These are phyloP conservation scores for Solanum infundibuliforme DNA, from an alignment of 257 asterid genomes.

Conservation along the genomic window DNA sequence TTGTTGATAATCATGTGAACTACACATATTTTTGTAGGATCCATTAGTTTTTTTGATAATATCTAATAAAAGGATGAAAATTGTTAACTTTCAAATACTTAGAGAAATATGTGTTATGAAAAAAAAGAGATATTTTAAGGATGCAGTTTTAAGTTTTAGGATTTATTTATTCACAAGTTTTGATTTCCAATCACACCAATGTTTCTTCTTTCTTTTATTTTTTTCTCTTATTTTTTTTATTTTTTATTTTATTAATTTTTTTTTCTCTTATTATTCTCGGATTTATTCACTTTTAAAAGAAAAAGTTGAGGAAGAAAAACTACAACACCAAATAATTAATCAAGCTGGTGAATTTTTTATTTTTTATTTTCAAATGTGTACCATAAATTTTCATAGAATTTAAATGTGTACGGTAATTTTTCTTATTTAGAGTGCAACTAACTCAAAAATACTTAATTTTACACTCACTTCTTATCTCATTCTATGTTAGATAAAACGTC, in stretches of 20 bases:
- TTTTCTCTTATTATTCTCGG: background rate
- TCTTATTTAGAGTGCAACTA: background rate
- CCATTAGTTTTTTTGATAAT: no score
- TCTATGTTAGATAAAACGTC: background rate
- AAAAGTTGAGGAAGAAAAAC: background rate
- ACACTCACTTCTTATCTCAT: background rate
- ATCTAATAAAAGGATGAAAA: background rate
- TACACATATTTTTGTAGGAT: no score
- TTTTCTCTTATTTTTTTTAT: background rate
- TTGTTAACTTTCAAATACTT: background rate
- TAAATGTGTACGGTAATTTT: background rate
- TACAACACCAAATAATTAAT: background rate
- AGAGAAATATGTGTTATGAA: no score
- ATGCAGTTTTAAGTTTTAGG: background rate
- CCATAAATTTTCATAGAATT: background rate
- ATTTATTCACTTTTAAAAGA: background rate
- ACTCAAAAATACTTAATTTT: background rate
- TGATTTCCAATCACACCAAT: background rate
- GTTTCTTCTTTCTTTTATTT: background rate
- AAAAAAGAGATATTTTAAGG: no score
- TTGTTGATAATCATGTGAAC: background rate
- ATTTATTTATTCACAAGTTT: background rate
- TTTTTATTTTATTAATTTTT: background rate
- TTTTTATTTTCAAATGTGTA: background rate
- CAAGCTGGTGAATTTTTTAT: background rate